Evolutionary conservation across 2,329 filamentous ascomycete species (phyloP), one percentile per base, ranked within the genome.

Genomic region (Davidsoniella virescens): DNA sequence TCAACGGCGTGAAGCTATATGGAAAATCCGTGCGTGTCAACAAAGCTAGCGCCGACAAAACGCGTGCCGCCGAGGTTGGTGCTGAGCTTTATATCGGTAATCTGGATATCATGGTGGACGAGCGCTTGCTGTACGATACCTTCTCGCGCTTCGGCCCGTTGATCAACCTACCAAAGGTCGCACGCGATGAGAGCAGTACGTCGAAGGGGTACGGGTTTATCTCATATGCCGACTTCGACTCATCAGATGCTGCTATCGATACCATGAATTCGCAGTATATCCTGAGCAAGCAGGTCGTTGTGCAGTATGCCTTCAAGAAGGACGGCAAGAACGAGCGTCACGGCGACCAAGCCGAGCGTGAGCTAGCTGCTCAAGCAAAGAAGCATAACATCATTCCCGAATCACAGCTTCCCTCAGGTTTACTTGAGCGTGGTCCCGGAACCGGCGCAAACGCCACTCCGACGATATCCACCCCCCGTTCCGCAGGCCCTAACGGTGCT

Each of bases 221-320:
- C 57, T 93, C 84, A 49, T 98, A 88, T 60, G 81, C 81, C 62
- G 84, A 85, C 61, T 98, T 98, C 63, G 92, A 96, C 61, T 84
- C 87, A 58, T 92, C 87, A 9, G 92, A 98, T 61, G 82, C 86
- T 55, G 88, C 92, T 40, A 86, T 94, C 55, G 75, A 80, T 57
- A 92, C 90, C 63, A 88, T 98, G 83, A 84, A 94, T 63, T 87
- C 87, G 47, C 88, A 96, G 68, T 96, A 92, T 65, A 78, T 98
- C 54, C 88, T 94, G 72, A 94, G 92, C 71, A 94, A 94, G 69
- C 85, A 94, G 65, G 83, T 96, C 58, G 85, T 84, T 2, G 92
- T 98, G 42, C 90, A 96, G 66, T 98, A 96, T 65, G 92, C 92
- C 38, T 96, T 94, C 75, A 98, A 98, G 73, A 96, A 96, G 67